A percentile compares a stretch with the other conserved stretches of the same genome.
phyloP scores from a whole-genome alignment of 2,329 filamentous ascomycete species.

The Amauroascus niger region DNA sequence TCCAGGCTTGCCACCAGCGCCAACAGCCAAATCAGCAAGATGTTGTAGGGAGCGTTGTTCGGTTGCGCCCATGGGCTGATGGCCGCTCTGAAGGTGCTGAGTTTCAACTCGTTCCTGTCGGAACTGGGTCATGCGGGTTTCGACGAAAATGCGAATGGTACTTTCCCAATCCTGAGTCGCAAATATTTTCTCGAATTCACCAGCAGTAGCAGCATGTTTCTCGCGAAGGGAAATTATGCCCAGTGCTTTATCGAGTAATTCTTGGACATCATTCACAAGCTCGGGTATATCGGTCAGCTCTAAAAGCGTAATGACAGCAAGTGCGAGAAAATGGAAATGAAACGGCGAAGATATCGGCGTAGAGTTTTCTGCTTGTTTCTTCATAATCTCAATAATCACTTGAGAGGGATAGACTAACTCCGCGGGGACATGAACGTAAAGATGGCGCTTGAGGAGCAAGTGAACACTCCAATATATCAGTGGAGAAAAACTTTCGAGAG shows the following conservation, averaged over 20 bases:
- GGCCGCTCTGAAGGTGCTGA: slow-evolving; percentile 17
- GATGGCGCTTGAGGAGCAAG: slow-evolving; percentile 35
- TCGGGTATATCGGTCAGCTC: slow-evolving; percentile 36
- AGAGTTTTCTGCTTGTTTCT: slow-evolving; percentile 24
- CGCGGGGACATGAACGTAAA: slow-evolving; percentile 35
- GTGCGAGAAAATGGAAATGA: slow-evolving; percentile 34
- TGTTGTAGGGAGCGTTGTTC: slow-evolving; percentile 39
- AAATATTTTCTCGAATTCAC: slow-evolving; percentile 34
- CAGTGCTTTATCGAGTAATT: slow-evolving; percentile 43
- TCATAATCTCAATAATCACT: slow-evolving; percentile 33
- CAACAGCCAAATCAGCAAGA: slow-evolving; percentile 37
- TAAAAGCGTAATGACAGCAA: slow-evolving; percentile 36
- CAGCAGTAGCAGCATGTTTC: slow-evolving; percentile 22
- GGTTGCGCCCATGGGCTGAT: slow-evolving; percentile 33
- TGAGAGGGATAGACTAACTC: slow-evolving; percentile 35
- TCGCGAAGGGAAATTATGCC: slow-evolving; percentile 40
- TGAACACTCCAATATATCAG: slow-evolving; percentile 37
- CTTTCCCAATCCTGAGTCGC: slow-evolving; percentile 33
- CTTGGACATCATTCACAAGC: slow-evolving; percentile 32
- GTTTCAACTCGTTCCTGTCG: slow-evolving; percentile 25
- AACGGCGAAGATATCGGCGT: slow-evolving; percentile 31
- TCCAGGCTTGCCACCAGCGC: slow-evolving; percentile 31
- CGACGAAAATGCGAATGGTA: slow-evolving; percentile 34
- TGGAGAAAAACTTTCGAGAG: slow-evolving; percentile 31
- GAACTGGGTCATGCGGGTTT: slow-evolving; percentile 29